Conservation (phyloP, 805 yeast species). For the Saccharomycopsis fermentans region DNA sequence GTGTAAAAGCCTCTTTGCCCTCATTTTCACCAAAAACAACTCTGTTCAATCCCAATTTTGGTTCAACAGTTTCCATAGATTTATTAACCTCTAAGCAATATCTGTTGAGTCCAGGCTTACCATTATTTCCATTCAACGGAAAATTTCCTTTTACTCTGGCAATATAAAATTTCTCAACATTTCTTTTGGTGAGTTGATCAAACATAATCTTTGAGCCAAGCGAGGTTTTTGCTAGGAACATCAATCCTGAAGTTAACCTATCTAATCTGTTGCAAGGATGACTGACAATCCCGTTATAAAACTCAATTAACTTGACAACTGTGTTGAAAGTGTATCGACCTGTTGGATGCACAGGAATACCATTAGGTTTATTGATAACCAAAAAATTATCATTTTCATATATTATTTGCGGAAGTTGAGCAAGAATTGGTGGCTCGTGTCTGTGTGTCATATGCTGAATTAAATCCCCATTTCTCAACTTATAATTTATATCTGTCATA, state of each 20-base stretch:
- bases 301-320: slow-evolving; percentile 64
- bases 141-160: slow-evolving; percentile 86
- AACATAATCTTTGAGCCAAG: slow-evolving; percentile 70
- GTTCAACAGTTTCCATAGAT: slow-evolving; percentile 63
- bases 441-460: slow-evolving; percentile 72
- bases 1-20: slow-evolving; percentile 60
- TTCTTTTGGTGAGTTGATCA: slow-evolving; percentile 53
- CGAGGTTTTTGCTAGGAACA: slow-evolving; percentile 81
- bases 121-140: slow-evolving; percentile 31
- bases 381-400: slow-evolving; percentile 65
- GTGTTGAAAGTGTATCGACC: slow-evolving; percentile 74
- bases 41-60: slow-evolving; percentile 59
- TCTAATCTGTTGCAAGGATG: slow-evolving; percentile 90
- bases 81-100: slow-evolving; percentile 47
- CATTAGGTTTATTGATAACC: slow-evolving; percentile 88
- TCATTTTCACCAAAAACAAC: slow-evolving; percentile 24
- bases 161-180: slow-evolving; percentile 70
- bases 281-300: slow-evolving; percentile 45
- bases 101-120: slow-evolving; percentile 9
- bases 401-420: slow-evolving; percentile 44
- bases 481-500: slow-evolving; percentile 7
- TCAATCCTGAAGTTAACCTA: slow-evolving; percentile 81
- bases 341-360: slow-evolving; percentile 93
- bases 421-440: slow-evolving; percentile 80
- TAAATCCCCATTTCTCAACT: slow-evolving; percentile 71